Percentiles rank a stretch among this genome's conserved stretches.
Conservation (phyloP, 2,329 filamentous ascomycete genomes). For the Emmonsiellopsis sp. region DNA sequence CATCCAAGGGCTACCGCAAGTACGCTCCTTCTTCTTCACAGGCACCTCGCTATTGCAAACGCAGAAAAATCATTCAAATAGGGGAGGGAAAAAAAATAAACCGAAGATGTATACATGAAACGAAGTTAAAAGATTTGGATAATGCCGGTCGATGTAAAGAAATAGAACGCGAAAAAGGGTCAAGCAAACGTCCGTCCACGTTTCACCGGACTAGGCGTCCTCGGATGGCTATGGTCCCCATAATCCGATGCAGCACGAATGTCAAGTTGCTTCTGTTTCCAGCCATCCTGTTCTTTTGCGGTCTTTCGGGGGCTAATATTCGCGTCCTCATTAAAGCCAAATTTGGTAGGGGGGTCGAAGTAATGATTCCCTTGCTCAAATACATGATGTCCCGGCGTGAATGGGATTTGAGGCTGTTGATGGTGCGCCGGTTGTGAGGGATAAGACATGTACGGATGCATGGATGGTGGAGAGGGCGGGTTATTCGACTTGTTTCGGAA, state of each 20-base stretch:
- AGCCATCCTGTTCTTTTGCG: constrained; percentile 16
- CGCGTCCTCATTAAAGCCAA: constrained; percentile 6
- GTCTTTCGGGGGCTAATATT: constrained; percentile 13
- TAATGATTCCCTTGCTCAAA: constrained; percentile 13
- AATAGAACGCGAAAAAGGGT: not conserved
- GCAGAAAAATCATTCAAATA: constrained; percentile 2
- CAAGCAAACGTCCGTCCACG: constrained; percentile 16
- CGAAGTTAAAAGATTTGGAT: not conserved
- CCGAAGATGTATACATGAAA: not conserved
- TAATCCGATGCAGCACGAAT: constrained; percentile 23
- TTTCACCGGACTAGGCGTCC: constrained; percentile 30
- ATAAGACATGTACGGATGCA: constrained; percentile 14
- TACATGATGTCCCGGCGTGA: constrained; percentile 17
- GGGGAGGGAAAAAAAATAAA: constrained; percentile 4
- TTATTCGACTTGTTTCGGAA: constrained; percentile 37
- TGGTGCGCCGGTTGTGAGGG: constrained; percentile 16
- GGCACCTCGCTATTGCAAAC: too few relatives aligned
- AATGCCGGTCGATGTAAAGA: not conserved
- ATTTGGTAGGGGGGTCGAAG: not conserved
- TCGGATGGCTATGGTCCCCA: constrained; percentile 22
- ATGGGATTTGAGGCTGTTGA: constrained; percentile 19
- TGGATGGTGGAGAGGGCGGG: constrained; percentile 17
- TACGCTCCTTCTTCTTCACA: too few relatives aligned
- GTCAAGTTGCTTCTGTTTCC: constrained; percentile 20
- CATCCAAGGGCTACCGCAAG: too few relatives aligned